A percentile compares a stretch with the other conserved stretches of the same genome.
These are phyloP conservation scores for Moesziomyces antarcticus DNA, from an alignment of 1,284 basidiomycete genomes.

Conservation along the genomic window DNA sequence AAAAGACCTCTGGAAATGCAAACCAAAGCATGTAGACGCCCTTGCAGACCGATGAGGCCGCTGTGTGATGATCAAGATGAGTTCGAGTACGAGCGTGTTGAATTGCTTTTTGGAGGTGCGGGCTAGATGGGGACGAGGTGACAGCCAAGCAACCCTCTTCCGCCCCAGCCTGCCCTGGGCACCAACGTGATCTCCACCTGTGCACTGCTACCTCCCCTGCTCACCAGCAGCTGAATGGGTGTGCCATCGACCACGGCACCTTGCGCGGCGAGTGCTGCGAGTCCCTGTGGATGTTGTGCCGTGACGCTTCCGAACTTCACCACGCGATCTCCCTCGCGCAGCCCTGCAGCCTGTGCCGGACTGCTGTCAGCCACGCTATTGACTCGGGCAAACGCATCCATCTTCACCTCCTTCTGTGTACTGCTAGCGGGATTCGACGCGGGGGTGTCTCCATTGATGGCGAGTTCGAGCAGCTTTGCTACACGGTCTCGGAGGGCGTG, in stretches of 20 bases:
- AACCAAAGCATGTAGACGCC: too few species aligned
- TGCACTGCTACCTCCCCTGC: slow-evolving; percentile 2
- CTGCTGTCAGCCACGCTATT: slow-evolving; percentile 46
- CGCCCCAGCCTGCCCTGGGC: slow-evolving; percentile 43
- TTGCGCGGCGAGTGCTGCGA: slow-evolving; percentile 40
- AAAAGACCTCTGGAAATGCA: too few species aligned
- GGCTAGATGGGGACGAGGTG: slow-evolving; percentile 31
- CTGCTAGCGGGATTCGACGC: not conserved
- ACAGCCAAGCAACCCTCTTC: slow-evolving; percentile 51
- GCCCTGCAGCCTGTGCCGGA: slow-evolving; percentile 44
- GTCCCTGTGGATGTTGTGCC: slow-evolving; percentile 8
- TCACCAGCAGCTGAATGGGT: slow-evolving; percentile 15
- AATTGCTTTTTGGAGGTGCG: too few species aligned
- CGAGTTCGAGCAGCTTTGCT: slow-evolving; percentile 40
- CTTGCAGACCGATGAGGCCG: too few species aligned
- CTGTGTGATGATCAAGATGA: too few species aligned
- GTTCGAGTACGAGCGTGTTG: too few species aligned
- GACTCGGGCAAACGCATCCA: slow-evolving; percentile 39
- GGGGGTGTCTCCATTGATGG: slow-evolving; percentile 34
- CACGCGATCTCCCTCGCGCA: slow-evolving; percentile 32
- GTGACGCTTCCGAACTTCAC: slow-evolving; percentile 38
- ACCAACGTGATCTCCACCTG: slow-evolving; percentile 13
- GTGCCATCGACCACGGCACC: slow-evolving; percentile 32
- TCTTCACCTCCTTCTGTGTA: not conserved
- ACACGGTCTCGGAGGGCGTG: slow-evolving; percentile 40